phyloP scores from a whole-genome alignment of 2,329 filamentous ascomycete genomes.

The Nemania diffusa region DNA sequence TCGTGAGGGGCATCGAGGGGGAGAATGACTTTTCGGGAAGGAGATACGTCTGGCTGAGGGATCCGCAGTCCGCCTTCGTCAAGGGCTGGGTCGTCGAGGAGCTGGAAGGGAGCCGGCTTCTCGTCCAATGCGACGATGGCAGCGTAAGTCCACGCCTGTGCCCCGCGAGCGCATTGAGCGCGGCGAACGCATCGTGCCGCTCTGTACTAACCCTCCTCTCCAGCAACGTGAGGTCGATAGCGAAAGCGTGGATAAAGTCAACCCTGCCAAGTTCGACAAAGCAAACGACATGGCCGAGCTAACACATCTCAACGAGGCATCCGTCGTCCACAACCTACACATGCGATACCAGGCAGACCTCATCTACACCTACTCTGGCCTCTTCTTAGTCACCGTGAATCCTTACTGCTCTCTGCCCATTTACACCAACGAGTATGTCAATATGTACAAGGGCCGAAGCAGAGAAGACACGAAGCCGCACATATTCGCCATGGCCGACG shows the following conservation, averaged over 20 bases:
- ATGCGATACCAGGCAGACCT: constrained; percentile 95
- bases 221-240: constrained; percentile 87
- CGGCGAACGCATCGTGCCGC: constrained; percentile 35
- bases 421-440: constrained; percentile 95
- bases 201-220: constrained; percentile 12
- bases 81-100: constrained; percentile 94
- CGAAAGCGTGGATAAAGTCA: constrained; percentile 97
- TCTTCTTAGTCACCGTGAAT: constrained; percentile 97
- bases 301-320: constrained; percentile 96
- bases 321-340: constrained; percentile 95
- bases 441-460: constrained; percentile 94
- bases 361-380: constrained; percentile 97
- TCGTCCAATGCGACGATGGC: constrained; percentile 95
- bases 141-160: constrained; percentile 65
- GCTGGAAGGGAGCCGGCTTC: constrained; percentile 71
- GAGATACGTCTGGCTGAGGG: constrained; percentile 96
- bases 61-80: constrained; percentile 87
- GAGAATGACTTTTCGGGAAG: constrained; percentile 99
- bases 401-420: constrained; percentile 95
- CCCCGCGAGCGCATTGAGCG: background rate
- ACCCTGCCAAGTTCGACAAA: constrained; percentile 99
- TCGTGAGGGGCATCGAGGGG: constrained; percentile 82
- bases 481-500: constrained; percentile 97
- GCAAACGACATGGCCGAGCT: constrained; percentile 99
- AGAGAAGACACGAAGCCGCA: constrained; percentile 96